phyloP scores from a whole-genome alignment of 2,329 filamentous ascomycete genomes.

The Xylaria hypoxylon region DNA sequence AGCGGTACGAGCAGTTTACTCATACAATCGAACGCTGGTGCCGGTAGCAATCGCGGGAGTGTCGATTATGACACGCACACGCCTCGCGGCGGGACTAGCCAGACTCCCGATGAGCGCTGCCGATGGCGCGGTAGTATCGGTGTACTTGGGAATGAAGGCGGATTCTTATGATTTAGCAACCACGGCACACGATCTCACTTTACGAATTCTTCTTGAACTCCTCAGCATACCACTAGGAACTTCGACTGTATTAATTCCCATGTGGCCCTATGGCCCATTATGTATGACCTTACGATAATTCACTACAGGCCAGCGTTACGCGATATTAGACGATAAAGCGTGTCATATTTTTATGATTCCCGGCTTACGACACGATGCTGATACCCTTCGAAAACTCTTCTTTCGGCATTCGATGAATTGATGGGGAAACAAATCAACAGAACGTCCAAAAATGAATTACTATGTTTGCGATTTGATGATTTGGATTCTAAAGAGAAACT shows the following conservation, averaged over 20 bases:
- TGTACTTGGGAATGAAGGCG: constrained; percentile 65
- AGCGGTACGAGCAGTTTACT: constrained; percentile 71
- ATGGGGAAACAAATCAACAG: constrained; percentile 14
- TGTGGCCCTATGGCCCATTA: constrained; percentile 13
- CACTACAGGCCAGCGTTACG: constrained; percentile 23
- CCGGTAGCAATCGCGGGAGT: constrained; percentile 61
- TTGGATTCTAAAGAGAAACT: constrained; percentile 20
- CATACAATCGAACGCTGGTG: constrained; percentile 67
- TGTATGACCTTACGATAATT: constrained; percentile 39
- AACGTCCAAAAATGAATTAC: constrained; percentile 19
- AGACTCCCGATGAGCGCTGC: constrained; percentile 60
- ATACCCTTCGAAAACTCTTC: constrained; percentile 20
- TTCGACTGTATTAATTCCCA: constrained; percentile 37
- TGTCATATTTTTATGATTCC: constrained; percentile 31
- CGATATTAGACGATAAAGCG: constrained; percentile 30
- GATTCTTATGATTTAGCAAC: constrained; percentile 60
- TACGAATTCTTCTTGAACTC: constrained; percentile 32
- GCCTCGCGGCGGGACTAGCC: constrained; percentile 50
- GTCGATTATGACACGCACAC: constrained; percentile 59
- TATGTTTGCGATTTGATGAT: constrained; percentile 20
- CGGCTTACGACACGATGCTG: constrained; percentile 32
- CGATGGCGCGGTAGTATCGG: constrained; percentile 69
- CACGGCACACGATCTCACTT: constrained; percentile 12
- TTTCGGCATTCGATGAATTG: constrained; percentile 1
- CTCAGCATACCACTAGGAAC: not conserved